Evolutionary conservation across 2,329 filamentous ascomycete genomes (phyloP).

Genomic region (Sclerotinia minor): DNA sequence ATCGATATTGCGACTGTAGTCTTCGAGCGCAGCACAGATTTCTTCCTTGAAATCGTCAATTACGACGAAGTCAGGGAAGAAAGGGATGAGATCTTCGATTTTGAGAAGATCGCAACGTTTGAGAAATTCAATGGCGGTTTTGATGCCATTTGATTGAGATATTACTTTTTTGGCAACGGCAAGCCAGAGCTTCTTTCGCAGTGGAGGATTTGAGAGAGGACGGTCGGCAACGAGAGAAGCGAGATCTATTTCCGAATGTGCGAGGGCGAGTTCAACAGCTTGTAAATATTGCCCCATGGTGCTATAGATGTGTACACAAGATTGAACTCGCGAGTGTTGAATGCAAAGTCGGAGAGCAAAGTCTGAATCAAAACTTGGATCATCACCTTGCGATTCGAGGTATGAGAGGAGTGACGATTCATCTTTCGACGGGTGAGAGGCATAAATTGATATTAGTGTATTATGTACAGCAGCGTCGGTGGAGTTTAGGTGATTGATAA

Average conservation of each 20-base stretch:
- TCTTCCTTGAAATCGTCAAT: constrained; percentile 99
- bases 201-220: constrained; percentile 71
- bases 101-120: constrained; percentile 86
- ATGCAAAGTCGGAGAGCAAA: constrained; percentile 96
- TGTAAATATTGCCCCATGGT: constrained; percentile 93
- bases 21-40: constrained; percentile 89
- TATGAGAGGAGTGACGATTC: constrained; percentile 86
- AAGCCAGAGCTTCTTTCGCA: constrained; percentile 94
- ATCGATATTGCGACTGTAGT: constrained; percentile 91
- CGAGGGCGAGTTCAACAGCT: constrained; percentile 87
- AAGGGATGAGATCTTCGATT: constrained; percentile 96
- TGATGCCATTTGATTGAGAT: constrained; percentile 81
- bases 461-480: constrained; percentile 90
- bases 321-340: constrained; percentile 87
- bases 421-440: constrained; percentile 77
- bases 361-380: constrained; percentile 88
- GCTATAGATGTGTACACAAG: constrained; percentile 95
- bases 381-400: constrained; percentile 83
- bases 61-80: constrained; percentile 97
- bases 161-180: constrained; percentile 95
- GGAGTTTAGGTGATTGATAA: constrained; percentile 82
- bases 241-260: constrained; percentile 85
- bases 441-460: constrained; percentile 93
- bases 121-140: constrained; percentile 88
- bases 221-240: constrained; percentile 87